These are phyloP conservation scores for Citrus trifoliata DNA, from an alignment of 345 rosid genomes.

Conservation along the genomic window DNA sequence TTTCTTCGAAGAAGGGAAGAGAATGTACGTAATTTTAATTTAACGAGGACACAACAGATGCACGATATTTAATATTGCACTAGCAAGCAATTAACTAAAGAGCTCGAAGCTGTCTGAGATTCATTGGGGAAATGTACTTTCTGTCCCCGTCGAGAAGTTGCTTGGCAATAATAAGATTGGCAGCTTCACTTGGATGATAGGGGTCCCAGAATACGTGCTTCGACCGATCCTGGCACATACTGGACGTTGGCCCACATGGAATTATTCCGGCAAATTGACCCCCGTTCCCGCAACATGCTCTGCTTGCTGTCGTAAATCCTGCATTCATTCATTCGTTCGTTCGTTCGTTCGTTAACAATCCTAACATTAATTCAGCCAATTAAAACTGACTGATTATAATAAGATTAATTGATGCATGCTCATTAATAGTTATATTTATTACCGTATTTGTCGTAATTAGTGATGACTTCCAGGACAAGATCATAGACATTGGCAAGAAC, in stretches of 20 bases:
- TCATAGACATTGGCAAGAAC: constrained; percentile 79
- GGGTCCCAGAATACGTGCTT: constrained; percentile 92
- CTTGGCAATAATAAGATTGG: constrained; percentile 62
- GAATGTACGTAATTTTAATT: too few species aligned
- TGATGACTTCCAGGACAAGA: constrained; percentile 85
- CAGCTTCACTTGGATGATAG: constrained; percentile 85
- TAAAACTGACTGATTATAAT: too few species aligned
- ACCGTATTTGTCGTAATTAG: constrained; percentile 74
- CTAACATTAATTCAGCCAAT: neutral
- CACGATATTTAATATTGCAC: neutral
- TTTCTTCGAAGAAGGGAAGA: neutral
- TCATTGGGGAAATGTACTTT: constrained; percentile 52
- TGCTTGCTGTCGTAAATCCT: constrained; percentile 73
- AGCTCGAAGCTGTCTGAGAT: constrained; percentile 67
- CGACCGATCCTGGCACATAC: constrained; percentile 53
- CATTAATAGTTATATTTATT: neutral
- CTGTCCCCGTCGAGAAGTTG: constrained; percentile 55
- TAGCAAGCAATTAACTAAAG: constrained; percentile 14
- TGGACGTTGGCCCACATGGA: constrained; percentile 86
- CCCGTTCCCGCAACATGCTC: constrained; percentile 80
- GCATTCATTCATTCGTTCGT: neutral
- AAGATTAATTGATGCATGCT: too few species aligned
- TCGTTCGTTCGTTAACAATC: too few species aligned
- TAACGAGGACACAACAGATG: too few species aligned
- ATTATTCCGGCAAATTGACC: constrained; percentile 84